Base-by-base conservation (phyloP, 192 early-diverging fungal species). In the Entophlyctis luteolus region DNA sequence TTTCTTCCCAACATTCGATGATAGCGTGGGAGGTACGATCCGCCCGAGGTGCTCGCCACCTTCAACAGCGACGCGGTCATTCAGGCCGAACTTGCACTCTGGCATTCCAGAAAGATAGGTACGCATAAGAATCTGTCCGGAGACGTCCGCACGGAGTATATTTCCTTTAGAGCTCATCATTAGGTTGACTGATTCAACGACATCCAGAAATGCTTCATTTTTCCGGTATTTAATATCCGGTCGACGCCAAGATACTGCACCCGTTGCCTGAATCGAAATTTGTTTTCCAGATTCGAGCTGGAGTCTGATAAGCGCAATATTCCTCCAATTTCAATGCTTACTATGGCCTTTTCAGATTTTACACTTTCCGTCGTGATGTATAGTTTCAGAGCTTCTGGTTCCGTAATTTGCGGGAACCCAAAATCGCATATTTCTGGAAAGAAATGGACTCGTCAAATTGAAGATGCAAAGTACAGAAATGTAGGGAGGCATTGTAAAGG, bases 131-230 rank as follows among this genome's bases (percentile, higher is more conserved):
- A 98, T 87, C 68, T 91, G 88, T 4, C 93, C 93, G 35, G 90
- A 84, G 25, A 95, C 93, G 68, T 97, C 94, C 0, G 91, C 84
- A 16, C 93, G 77, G 39, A 99, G 81, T 2, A 92, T 87, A 58
- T 89, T 96, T 34, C 81, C 80, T 75, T 90, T 90, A 4, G 60
- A 63, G 54, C 88, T 91, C 74, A 98, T 81, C 49, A 98, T 77
- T 45, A 98, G 65, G 67, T 98, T 98, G 39, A 98, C 93, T 36
- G 88, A 90, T 75, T 98, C 96, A 49, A 98, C 92, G n/a, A 98
- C 95, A 81, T 98, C 96, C 22, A 98, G 83, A 74, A 99, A 99
- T 1, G 92, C 94, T 72, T 98, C 96, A 73, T 98, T 98, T 79
- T 98, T 98, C 63, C 93, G 84, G 78, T 98, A 96, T 70, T 85